Conservation (phyloP, 78 protist species). For the Dictyostelium purpureum region DNA sequence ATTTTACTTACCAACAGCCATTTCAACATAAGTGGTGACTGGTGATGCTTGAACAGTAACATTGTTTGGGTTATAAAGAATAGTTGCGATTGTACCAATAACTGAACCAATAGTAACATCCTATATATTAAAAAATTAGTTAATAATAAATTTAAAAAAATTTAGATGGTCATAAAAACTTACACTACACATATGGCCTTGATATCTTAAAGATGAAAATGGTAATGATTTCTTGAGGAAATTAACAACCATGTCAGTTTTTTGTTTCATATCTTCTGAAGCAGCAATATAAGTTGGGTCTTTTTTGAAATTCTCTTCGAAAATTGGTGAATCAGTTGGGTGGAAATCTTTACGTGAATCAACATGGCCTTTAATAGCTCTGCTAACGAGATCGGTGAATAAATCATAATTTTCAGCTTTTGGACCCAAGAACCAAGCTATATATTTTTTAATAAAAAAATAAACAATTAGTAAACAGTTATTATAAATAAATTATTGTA, state of each 20-base stretch:
- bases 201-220: slow-evolving; percentile 35
- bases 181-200: slow-evolving; percentile 27
- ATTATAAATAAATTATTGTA: neutral
- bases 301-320: neutral
- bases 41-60: slow-evolving; percentile 60
- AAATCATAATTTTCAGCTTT: slow-evolving; percentile 38
- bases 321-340: slow-evolving; percentile 20
- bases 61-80: slow-evolving; percentile 48
- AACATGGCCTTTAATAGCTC: neutral
- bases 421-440: slow-evolving; percentile 58
- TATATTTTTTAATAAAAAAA: neutral
- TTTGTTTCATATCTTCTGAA: slow-evolving; percentile 1
- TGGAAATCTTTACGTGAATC: neutral
- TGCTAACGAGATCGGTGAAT: neutral
- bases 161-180: neutral
- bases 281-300: slow-evolving; percentile 27
- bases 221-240: slow-evolving; percentile 26
- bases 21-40: slow-evolving; percentile 31
- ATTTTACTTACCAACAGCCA: slow-evolving; percentile 44
- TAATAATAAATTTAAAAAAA: neutral
- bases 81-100: neutral
- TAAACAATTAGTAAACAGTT: neutral
- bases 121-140: neutral
- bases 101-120: neutral
- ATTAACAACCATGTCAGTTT: neutral